Evolutionary conservation across 2,329 filamentous ascomycete species (phyloP), one percentile per base, ranked within the genome.

Genomic region (Keithomyces neogunnii): DNA sequence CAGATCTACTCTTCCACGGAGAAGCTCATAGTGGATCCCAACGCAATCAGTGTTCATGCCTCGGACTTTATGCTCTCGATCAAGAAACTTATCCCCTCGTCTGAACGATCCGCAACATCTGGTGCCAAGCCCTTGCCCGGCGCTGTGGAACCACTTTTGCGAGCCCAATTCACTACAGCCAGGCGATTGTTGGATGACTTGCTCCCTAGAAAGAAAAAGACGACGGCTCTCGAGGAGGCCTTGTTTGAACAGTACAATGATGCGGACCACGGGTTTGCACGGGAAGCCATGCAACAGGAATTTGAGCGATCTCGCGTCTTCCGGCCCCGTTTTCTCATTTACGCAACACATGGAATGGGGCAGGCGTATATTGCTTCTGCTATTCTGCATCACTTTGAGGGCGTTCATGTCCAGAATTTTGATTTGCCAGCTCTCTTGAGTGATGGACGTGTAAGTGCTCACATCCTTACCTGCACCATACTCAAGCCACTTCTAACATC

Each of bases 1-100:
- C 93, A 99, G 63, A 96, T 99, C 55, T 99, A 99, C 72, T 81
- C 82, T 29, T 92, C 91, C 0, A 85, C 88, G 57, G 84, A 95
- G 65, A 96, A 96, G 70, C 81, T 97, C 33, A 72, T 95, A 43
- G 93, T 99, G 52, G 85, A 96, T 59, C 85, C 91, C 0, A 80
- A 81, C 54, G 88, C 84, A 60, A 96, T 99, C 62, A 83, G 83
- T 52, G 84, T 99, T 38, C 85, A 88, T 43, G 89, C 93, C 4
- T 93, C 93, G 51, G 93, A 99, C 67, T 99, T 99, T 62, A 96
- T 96, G 87, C 80, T 96, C 11, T 95, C 92, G 0, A 85, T 96
- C 64, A 95, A 96, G 73, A 95, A 95, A 69, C 89, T 99, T 70
- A 81, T 96, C 9, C 93, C 93, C 5, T 97, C 93, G 0, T 97